These are phyloP conservation scores for Pezicula neosporulosa DNA, from an alignment of 2,329 filamentous ascomycete species.

Conservation along the genomic window DNA sequence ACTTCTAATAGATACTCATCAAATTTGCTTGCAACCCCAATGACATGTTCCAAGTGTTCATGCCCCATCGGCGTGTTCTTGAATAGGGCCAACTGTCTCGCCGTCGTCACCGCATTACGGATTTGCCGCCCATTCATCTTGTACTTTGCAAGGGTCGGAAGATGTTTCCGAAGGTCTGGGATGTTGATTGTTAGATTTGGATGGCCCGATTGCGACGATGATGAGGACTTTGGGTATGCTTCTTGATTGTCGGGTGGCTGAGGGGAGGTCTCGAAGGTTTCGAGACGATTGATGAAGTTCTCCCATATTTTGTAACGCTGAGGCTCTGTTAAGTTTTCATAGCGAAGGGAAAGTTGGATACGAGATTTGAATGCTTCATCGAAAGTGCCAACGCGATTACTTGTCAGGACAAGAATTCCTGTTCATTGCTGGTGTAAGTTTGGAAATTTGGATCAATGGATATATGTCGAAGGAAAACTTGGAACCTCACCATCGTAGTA, in stretches of 20 bases:
- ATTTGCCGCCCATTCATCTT: no score
- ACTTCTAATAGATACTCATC: no score
- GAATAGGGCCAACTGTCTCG: no score
- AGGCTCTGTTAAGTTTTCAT: not conserved
- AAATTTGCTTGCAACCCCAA: no score
- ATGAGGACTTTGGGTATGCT: not conserved
- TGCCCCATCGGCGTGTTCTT: no score
- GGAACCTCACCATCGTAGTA: constrained; percentile 16
- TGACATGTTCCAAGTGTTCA: no score
- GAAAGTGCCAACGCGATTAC: constrained; percentile 21
- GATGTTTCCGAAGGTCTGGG: not conserved
- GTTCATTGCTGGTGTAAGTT: no score
- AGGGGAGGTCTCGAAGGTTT: not conserved
- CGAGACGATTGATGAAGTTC: not conserved
- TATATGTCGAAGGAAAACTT: no score
- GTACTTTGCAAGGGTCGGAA: not conserved
- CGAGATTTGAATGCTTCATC: constrained; percentile 25
- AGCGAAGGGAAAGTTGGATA: no score
- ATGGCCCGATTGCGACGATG: no score
- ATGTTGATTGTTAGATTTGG: not conserved
- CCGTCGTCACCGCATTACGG: no score
- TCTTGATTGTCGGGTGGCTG: not conserved
- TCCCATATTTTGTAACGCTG: not conserved
- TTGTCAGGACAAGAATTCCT: constrained; percentile 33
- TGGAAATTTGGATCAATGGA: no score